These are phyloP conservation scores for Camellia oleifera DNA, from an alignment of 179 eudicot genomes.

Conservation along the genomic window DNA sequence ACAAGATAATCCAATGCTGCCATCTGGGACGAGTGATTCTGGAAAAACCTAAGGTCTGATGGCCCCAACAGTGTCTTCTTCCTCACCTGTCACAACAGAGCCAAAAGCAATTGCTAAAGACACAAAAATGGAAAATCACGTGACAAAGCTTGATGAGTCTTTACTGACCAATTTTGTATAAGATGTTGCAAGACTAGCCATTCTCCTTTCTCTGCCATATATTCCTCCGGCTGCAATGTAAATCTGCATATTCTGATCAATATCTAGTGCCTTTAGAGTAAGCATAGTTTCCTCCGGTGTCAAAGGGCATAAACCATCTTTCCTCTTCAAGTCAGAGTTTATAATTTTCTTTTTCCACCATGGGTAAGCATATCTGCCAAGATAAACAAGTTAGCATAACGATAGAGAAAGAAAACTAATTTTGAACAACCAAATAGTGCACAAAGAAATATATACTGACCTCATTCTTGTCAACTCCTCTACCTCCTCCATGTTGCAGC, in stretches of 20 bases:
- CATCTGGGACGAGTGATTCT: no score
- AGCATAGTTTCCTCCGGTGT: slow-evolving; percentile 70
- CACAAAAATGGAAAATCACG: background rate
- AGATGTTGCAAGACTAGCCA: slow-evolving; percentile 53
- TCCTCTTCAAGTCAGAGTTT: slow-evolving; percentile 64
- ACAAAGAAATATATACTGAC: slow-evolving; percentile 21
- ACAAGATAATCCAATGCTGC: no score
- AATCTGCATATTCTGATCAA: slow-evolving; percentile 55
- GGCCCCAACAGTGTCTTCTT: slow-evolving; percentile 64
- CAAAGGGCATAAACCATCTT: slow-evolving; percentile 66
- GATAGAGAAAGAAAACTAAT: background rate
- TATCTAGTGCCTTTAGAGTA: slow-evolving; percentile 53
- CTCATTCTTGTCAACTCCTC: slow-evolving; percentile 66
- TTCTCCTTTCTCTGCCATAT: slow-evolving; percentile 66
- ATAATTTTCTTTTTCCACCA: slow-evolving; percentile 81
- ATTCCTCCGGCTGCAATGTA: slow-evolving; percentile 75
- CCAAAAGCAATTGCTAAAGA: background rate
- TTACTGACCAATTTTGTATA: slow-evolving; percentile 59
- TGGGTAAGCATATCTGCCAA: slow-evolving; percentile 63
- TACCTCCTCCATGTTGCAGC: slow-evolving; percentile 55
- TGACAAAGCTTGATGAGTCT: background rate
- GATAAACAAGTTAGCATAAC: slow-evolving; percentile 7
- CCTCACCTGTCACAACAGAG: slow-evolving; percentile 42
- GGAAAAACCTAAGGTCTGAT: slow-evolving; percentile 56
- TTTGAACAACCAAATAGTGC: background rate